Evolutionary conservation across 805 yeast genomes (phyloP).

Genomic region (Wickerhamomyces alni): DNA sequence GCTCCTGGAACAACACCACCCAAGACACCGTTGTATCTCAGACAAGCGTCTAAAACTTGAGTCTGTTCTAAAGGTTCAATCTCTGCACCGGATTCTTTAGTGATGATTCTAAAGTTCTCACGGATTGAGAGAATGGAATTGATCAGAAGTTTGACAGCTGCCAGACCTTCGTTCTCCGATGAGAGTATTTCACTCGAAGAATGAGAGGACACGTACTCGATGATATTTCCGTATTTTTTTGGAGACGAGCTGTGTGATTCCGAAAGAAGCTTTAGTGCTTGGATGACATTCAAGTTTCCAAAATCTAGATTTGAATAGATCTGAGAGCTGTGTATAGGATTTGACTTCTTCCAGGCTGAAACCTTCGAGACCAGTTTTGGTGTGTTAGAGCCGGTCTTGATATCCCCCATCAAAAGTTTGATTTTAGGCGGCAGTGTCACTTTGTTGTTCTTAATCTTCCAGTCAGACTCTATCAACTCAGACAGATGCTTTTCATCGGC

Average conservation of each 20-base stretch:
- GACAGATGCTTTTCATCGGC: constrained; percentile 22
- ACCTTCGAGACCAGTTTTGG: constrained; percentile 83
- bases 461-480: constrained; percentile 36
- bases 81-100: constrained; percentile 69
- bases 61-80: constrained; percentile 85
- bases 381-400: constrained; percentile 88
- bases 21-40: constrained; percentile 61
- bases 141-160: constrained; percentile 29
- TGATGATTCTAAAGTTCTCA: constrained; percentile 48
- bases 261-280: constrained; percentile 36
- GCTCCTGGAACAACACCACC: constrained; percentile 99
- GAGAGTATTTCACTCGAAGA: constrained; percentile 6
- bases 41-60: constrained; percentile 51
- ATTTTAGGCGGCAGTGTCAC: constrained; percentile 66
- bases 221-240: too few species aligned
- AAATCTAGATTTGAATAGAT: constrained; percentile 51
- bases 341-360: constrained; percentile 55
- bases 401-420: constrained; percentile 85
- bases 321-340: constrained; percentile 37
- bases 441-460: constrained; percentile 54
- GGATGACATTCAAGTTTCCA: constrained; percentile 55
- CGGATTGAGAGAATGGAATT: constrained; percentile 48
- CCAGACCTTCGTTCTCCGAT: constrained; percentile 1
- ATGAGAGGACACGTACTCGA: constrained; percentile 7
- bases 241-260: constrained; percentile 26